Base-by-base conservation (phyloP, 805 yeast genomes). In the Yueomyces sp. region DNA sequence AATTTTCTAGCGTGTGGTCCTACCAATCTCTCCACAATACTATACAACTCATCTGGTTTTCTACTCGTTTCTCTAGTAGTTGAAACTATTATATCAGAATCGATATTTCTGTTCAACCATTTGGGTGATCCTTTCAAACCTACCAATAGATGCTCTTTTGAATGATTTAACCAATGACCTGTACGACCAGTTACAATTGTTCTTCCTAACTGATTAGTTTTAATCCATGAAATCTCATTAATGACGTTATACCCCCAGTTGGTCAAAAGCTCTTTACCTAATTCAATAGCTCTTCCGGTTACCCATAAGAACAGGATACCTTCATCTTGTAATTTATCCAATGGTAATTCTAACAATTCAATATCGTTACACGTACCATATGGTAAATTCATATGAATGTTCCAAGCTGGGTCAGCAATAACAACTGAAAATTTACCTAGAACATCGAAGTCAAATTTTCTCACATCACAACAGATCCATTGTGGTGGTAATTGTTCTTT, bases 391-490 rank as follows among this genome's bases (percentile, higher is more conserved):
- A 85, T 87, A 63, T 88, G 96, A 49, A 88, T 88, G 50, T 86
- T 88, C 97, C 97, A 88, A 5, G 96, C 92, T 3, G 96, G 96
- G 60, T 88, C 97, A 0, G 95, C 90, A 44, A 90, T 75, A 9
- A 88, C 77, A 3, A 80, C 86, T 37, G 81, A 87, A 64, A 84
- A 84, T 63, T 81, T 78, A 2, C 96, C 96, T 45, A 88, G 62
- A 5, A 75, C 64, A 27, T 59, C 64, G 53, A 90, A 78, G 50
- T 90, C 87, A 44, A 88, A 68, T 41, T 73, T 68, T 33, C 86
- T 68, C 26, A 88, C 79, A 62, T 88, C 95, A 59, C 95, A 85
- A 45, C 76, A 74, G 47, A 88, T 84, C 92, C 94, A 85, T 63
- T 87, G 96, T 1, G 87, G 67, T 1, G 88, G 83, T 19, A 63